Conservation (phyloP, 306 rosid species). For the Psophocarpus tetragonolobus region DNA sequence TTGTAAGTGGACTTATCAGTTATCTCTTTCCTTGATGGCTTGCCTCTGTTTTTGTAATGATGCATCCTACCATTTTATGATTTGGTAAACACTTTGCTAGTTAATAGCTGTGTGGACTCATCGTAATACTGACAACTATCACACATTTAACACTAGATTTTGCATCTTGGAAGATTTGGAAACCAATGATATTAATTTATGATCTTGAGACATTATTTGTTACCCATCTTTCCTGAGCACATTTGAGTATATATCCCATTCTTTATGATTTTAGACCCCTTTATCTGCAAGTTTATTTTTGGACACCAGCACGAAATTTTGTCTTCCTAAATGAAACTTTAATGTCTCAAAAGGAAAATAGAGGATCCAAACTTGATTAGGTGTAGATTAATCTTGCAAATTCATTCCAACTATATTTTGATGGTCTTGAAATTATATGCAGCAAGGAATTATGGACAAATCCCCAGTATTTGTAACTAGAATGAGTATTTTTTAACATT, state of each 20-base stretch:
- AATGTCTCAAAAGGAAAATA: neutral
- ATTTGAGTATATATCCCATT: constrained; percentile 10
- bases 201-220: neutral
- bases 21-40: constrained; percentile 15
- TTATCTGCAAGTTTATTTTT: neutral
- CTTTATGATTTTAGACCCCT: constrained; percentile 1
- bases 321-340: neutral
- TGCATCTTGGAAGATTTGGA: neutral
- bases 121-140: neutral
- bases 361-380: neutral
- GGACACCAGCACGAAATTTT: neutral
- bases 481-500: neutral
- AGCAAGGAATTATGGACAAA: neutral
- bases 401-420: neutral
- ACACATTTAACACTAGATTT: neutral
- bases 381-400: constrained; percentile 1
- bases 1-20: neutral
- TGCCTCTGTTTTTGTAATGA: constrained; percentile 6
- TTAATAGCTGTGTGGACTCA: neutral
- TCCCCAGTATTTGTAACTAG: neutral
- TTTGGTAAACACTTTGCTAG: neutral
- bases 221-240: neutral
- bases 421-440: neutral
- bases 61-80: neutral
- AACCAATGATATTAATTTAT: neutral